Base-by-base conservation (phyloP, 1,139 yeast species). In the Geotrichum australiense region DNA sequence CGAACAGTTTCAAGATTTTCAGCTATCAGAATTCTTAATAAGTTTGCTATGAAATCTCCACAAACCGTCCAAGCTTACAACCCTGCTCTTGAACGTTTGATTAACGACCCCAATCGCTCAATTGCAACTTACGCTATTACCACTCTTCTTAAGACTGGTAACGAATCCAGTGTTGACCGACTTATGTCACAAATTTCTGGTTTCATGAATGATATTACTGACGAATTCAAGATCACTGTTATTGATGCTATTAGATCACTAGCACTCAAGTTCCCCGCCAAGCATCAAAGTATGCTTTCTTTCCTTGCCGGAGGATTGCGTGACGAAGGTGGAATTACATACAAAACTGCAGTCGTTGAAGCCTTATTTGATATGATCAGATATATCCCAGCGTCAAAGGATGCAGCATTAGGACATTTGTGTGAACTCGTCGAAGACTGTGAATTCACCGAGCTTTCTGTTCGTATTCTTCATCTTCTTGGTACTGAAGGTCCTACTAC, bases 61-160 rank as follows among this genome's bases (percentile, higher is more conserved):
- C 89, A 83, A 53, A 76, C 76, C 54, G 78, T 83, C 39, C 71
- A 83, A 54, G 76, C 76, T 35, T 78, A 84, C 62, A 89, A 85
- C 58, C 68, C 73, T 43, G 96, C 87, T 61, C 74, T 91, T 57
- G 98, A 91, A 65, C 69, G 77, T 29, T 73, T 91, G 60, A 86
- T 93, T 54, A 81, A 82, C 60, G 97, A 91, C 63, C 61, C 87
- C 29, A 87, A 85, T 64, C 78, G 96, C 64, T 81, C 95, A 30
- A 79, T 91, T 53, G 91, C 97, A n/a, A 91, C 98, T n/a, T 89
- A 87, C 63, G 97, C 98, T 23, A 91, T 91, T 60, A 91, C 98
- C 34, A 91, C 97, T 3, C 71, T 91, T 58, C 76, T 91, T 62
- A 91, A 89, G 67, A 91, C 98, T 5, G 95, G 96, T 63, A 91